Percentiles rank a stretch among this genome's conserved stretches.
Conservation (phyloP, 108 stramenopile genomes). For the Aurantiochytrium sp. region DNA sequence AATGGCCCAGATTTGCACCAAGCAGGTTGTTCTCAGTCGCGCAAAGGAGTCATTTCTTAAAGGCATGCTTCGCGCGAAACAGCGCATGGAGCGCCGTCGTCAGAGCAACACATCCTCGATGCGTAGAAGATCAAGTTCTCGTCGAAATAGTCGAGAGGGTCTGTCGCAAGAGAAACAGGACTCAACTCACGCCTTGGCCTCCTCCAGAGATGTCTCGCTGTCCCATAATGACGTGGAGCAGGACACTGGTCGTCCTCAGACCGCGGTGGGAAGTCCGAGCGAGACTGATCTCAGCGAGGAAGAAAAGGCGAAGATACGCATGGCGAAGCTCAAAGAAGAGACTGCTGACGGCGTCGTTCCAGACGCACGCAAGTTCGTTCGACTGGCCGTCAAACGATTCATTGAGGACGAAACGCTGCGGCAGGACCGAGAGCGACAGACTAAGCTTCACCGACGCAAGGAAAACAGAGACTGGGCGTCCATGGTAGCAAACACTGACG, state of each 20-base stretch:
- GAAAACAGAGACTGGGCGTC: background rate
- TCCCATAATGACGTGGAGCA: no score
- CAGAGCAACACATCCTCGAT: background rate
- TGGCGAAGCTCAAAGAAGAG: background rate
- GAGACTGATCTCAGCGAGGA: background rate
- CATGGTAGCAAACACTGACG: background rate
- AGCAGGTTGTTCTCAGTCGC: background rate
- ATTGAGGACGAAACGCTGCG: background rate
- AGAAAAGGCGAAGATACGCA: background rate
- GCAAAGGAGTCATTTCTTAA: background rate
- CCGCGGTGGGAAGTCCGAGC: no score
- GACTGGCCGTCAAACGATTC: background rate
- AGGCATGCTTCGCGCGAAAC: background rate
- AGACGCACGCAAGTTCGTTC: background rate
- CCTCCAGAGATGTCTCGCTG: no score
- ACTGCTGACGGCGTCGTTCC: background rate
- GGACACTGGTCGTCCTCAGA: no score
- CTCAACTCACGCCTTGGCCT: no score
- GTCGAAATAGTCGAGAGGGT: no score
- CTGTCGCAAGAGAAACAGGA: no score
- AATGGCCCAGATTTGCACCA: background rate
- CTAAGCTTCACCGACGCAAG: background rate
- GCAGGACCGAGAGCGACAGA: background rate
- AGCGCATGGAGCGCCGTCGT: background rate
- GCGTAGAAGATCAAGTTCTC: no score